Conservation (phyloP, 352 stramenopile genomes). For the Hyphochytrium catenoides region DNA sequence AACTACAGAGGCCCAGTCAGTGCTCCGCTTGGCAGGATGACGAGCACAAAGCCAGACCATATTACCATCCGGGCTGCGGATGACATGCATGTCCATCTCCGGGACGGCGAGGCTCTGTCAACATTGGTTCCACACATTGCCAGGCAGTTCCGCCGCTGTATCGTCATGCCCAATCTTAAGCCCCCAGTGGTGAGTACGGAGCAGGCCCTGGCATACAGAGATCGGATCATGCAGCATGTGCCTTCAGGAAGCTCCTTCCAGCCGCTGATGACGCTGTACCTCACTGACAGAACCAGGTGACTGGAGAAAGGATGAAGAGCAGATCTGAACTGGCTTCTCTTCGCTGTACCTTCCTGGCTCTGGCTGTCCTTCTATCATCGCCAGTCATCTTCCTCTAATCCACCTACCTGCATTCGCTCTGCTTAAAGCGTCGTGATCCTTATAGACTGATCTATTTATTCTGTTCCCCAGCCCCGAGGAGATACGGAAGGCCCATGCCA, state of each 20-base stretch:
- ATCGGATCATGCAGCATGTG: constrained; percentile 70
- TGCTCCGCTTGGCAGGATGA: too few relatives aligned
- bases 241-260: constrained; percentile 52
- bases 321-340: too few relatives aligned
- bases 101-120: constrained; percentile 57
- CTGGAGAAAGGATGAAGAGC: too few relatives aligned
- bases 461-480: constrained; percentile 41
- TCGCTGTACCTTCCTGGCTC: too few relatives aligned
- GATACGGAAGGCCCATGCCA: constrained; percentile 69
- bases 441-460: too few relatives aligned
- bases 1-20: too few relatives aligned
- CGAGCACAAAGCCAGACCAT: constrained; percentile 5
- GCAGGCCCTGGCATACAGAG: constrained; percentile 80
- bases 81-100: constrained; percentile 95
- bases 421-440: too few relatives aligned
- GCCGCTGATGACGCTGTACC: constrained; percentile 91
- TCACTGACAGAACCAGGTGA: constrained; percentile 93
- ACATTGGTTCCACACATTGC: constrained; percentile 52
- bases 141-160: constrained; percentile 51
- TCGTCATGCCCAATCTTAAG: constrained; percentile 98
- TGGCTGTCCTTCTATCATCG: background rate
- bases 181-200: constrained; percentile 85
- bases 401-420: too few relatives aligned
- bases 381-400: constrained; percentile 2
- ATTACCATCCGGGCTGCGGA: constrained; percentile 50